Evolutionary conservation across 768 basidiomycete genomes (phyloP).

Genomic region (Boletus subparvulus): DNA sequence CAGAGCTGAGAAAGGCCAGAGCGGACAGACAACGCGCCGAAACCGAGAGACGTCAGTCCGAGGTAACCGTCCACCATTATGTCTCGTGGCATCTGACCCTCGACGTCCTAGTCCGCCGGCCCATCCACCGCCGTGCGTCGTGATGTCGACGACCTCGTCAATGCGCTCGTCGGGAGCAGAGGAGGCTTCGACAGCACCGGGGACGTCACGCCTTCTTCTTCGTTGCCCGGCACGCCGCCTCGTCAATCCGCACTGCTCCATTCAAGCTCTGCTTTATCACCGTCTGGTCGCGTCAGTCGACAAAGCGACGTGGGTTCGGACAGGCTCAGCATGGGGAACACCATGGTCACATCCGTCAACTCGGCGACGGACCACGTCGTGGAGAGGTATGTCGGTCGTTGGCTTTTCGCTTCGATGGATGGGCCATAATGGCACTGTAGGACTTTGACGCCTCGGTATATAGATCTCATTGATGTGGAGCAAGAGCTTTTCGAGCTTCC

Average conservation of each 20-base stretch:
- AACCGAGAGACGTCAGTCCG: slow-evolving; percentile 36
- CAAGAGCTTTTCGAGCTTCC: slow-evolving; percentile 90
- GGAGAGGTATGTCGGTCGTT: slow-evolving; percentile 53
- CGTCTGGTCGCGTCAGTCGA: slow-evolving; percentile 66
- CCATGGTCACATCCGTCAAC: slow-evolving; percentile 47
- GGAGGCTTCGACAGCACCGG: slow-evolving; percentile 53
- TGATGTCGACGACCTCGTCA: slow-evolving; percentile 74
- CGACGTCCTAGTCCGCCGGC: slow-evolving; percentile 33
- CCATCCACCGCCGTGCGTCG: slow-evolving; percentile 44
- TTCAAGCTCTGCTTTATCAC: slow-evolving; percentile 37
- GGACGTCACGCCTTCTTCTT: slow-evolving; percentile 67
- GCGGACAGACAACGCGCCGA: slow-evolving; percentile 64
- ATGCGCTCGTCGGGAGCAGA: slow-evolving; percentile 47
- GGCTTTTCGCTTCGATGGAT: background rate
- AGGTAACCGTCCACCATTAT: slow-evolving; percentile 19
- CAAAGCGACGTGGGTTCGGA: slow-evolving; percentile 66
- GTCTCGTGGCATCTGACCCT: background rate
- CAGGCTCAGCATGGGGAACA: slow-evolving; percentile 42
- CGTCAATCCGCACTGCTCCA: slow-evolving; percentile 38
- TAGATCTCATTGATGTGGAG: slow-evolving; percentile 84
- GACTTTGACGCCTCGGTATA: slow-evolving; percentile 59
- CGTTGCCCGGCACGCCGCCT: slow-evolving; percentile 69
- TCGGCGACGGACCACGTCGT: slow-evolving; percentile 67
- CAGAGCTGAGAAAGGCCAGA: slow-evolving; percentile 76
- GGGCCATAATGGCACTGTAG: slow-evolving; percentile 35